Base-by-base conservation (phyloP, 768 basidiomycete species). In the Clitopilus hobsonii region DNA sequence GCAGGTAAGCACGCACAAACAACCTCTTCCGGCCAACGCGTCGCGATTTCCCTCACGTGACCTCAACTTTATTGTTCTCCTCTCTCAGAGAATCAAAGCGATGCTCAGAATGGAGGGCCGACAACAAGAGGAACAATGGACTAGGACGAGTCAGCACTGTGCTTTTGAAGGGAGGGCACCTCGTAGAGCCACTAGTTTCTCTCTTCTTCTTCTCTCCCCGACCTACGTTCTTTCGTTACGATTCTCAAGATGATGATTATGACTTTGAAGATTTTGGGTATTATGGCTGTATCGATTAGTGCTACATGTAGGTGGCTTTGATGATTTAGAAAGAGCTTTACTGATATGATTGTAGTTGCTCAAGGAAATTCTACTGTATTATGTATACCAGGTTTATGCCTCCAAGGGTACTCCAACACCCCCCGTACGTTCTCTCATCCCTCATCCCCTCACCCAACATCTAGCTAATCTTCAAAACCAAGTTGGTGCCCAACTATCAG, bases 321-420 rank as follows among this genome's bases (percentile, higher is more conserved):
- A 41, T 24, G 5, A 28, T 8, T 23, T 8, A 8, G 32, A n/a
- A 10, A 36, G 36, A 20, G 48, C 16, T 38, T 25, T 11, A 5
- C 22, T 25, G 1, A 56, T 1, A 16, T 22, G 27, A 13, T 18
- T 23, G 4, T 36, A 58, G 58, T 60, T 26, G 59, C 63, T 57
- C 61, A 62, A 29, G 56, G 58, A 28, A 48, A 59, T 54, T 54
- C 74, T 56, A 72, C 71, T 59, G 81, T 86, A 47, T 67, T 87
- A 51, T 87, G 85, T 74, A 70, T 83, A 79, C 82, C 86, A 65
- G 86, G 86, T 59, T 83, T 86, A 81, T 87, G 85, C 70, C 70
- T 87, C 47, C 75, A 86, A 63, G 85, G 85, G 38, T 80, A 69
- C 66, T 80, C 83, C 27, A 86, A 87, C 58, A 81, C 77, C 13